Evolutionary conservation across 352 stramenopile genomes (phyloP), one percentile per base, ranked within the genome.

Genomic region (Globisporangium iwayamae): DNA sequence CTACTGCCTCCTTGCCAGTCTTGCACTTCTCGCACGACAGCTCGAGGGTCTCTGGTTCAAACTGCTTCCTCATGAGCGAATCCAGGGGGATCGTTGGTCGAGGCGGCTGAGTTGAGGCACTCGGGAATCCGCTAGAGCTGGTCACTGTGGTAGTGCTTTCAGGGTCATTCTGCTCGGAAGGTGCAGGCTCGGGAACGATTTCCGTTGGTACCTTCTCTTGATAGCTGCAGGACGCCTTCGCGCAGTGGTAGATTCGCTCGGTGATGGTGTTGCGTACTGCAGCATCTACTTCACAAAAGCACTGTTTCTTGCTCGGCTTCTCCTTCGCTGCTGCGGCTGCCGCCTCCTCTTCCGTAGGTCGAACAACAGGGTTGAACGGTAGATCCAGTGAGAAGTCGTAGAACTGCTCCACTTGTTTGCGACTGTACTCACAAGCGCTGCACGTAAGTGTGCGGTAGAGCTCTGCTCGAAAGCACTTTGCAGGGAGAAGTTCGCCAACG

Each of bases 321-420:
- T 66, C 64, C 4, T 45, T 57, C 28, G 41, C 22, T 32, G 30
- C 25, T 9, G 48, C 57, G 11, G 43, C 43, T 48, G 43, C 28
- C 28, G 34, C 28, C 50, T 41, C 38, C 18, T 63, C 62, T 3
- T 62, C 54, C 6, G 16, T 48, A 36, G 70, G 62, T 38, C 57
- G 61, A 52, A 60, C 43, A 10, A 48, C 46, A n/a, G 64, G 54
- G 45, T 69, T 60, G 57, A 82, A 78, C 22, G 87, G 85, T 13
- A 96, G 59, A 70, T 96, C 87, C 16, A 96, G 66, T 3, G 87
- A 94, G 61, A 96, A 92, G 56, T 96, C 85, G 57, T 92, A 92
- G 62, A 94, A 96, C 39, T 76, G 83, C 63, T 96, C 87, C 8
- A 84, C 68, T 59, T 92, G 74, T 56, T 87, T 87, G 28, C 87